Percentiles rank a stretch among this genome's conserved stretches.
Evolutionary conservation across 1,284 basidiomycete genomes (phyloP).

Genomic region (Naganishia cerealis): DNA sequence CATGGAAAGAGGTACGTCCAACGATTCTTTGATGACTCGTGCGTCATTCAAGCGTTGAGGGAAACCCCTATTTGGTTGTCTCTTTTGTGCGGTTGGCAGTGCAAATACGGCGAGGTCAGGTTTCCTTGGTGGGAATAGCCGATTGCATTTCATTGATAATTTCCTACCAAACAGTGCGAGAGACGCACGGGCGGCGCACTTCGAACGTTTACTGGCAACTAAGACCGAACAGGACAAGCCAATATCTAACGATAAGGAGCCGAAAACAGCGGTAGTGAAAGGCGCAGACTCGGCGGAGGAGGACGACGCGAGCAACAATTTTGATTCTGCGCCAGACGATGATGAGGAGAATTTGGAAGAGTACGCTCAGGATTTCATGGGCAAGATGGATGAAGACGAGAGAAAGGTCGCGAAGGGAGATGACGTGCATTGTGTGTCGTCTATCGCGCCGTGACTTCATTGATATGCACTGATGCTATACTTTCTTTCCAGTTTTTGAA

Average conservation of each 20-base stretch:
- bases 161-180: conserved; percentile 13
- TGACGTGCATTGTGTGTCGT: conserved; percentile 9
- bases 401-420: conserved; percentile 18
- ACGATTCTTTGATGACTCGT: no score
- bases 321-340: background rate
- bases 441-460: background rate
- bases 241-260: background rate
- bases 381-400: conserved; percentile 23
- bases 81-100: background rate
- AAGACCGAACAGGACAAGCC: conserved; percentile 20
- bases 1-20: conserved; percentile 25
- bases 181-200: conserved; percentile 26
- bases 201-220: conserved; percentile 20
- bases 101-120: conserved; percentile 21
- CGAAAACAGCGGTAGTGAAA: background rate
- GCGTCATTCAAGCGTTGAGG: background rate
- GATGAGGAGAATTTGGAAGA: conserved; percentile 22
- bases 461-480: background rate
- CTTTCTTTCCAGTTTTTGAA: background rate
- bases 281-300: background rate
- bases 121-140: background rate
- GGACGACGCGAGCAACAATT: background rate
- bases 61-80: background rate
- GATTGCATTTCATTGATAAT: background rate
- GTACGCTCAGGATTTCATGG: conserved; percentile 14